Evolutionary conservation across 768 basidiomycete genomes (phyloP), one percentile per base, ranked within the genome.

Genomic region (Tephrocybe rancida): DNA sequence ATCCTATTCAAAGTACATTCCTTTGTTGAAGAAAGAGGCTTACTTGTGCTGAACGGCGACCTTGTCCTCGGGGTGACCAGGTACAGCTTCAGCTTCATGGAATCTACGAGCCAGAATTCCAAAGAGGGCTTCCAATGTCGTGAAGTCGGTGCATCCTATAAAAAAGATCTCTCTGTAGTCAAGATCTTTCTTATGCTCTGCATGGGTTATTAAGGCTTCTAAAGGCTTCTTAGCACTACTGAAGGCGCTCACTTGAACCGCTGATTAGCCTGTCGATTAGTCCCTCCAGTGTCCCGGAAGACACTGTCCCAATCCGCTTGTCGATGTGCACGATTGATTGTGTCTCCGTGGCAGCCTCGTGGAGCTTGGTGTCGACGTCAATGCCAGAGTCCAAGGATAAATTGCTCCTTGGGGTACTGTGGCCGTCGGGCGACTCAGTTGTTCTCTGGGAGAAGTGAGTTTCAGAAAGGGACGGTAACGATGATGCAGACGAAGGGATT

Each of bases 111-210:
- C 57, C 16, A 81, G 55, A 18, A 72, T 60, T 5, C 51, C 55
- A 53, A 79, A 75, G 14, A 81, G 57, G 24, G 70, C 71, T 44
- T 75, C 72, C 3, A 73, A 63, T 5, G 73, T 73, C 1, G 75
- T 71, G 55, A 79, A 81, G 37, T 76, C 73, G 18, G 66, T 62
- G 60, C 69, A 80, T 10, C 71, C 73, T 1, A 70, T 68, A 21
- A 82, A 66, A 29, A 82, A 63, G 32, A 71, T 63, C 52, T 76
- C 74, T 46, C 69, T 64, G 55, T 73, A 76, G 32, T 77, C 73
- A 8, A 58, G 30, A 48, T 74, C 72, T 26, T 65, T 67, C 39
- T 64, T 61, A 42, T 63, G 44, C 56, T 70, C 70, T 78, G 49
- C 14, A 21, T 27, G 11, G 21, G 38, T 18, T 37, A 43, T 39